These are phyloP conservation scores for Quercus rubra DNA, from an alignment of 306 rosid species.

Conservation along the genomic window DNA sequence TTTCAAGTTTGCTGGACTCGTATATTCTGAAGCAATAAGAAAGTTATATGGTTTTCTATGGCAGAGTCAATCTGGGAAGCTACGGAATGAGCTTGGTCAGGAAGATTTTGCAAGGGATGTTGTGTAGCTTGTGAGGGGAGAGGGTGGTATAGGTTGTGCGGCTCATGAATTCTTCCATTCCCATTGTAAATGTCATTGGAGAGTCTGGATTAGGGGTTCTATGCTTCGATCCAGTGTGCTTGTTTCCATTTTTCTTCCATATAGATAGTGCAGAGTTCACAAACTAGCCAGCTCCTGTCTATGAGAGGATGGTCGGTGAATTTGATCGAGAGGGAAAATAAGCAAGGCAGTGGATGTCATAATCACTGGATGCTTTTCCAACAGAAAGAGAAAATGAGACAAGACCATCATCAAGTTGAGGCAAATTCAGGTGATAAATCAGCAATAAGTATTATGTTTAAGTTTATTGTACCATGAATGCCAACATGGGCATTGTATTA, in stretches of 20 bases:
- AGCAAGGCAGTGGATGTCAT: constrained; percentile 23
- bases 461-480: constrained; percentile 17
- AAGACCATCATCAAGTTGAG: constrained; percentile 27
- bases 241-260: constrained; percentile 32
- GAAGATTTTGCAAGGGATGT: constrained; percentile 40
- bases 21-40: no score
- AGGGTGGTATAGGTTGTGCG: constrained; percentile 22
- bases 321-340: background rate
- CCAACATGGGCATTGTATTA: constrained; percentile 25
- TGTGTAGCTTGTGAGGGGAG: constrained; percentile 28
- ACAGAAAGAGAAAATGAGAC: constrained; percentile 20
- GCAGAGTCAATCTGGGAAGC: constrained; percentile 44
- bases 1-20: no score
- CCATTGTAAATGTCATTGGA: constrained; percentile 25
- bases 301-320: constrained; percentile 1
- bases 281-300: constrained; percentile 29
- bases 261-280: constrained; percentile 37
- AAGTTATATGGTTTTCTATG: background rate
- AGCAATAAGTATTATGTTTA: constrained; percentile 32
- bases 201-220: constrained; percentile 35
- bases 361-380: constrained; percentile 3
- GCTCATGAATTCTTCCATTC: constrained; percentile 36
- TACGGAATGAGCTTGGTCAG: constrained; percentile 21
- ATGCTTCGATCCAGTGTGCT: constrained; percentile 35
- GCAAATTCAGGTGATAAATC: constrained; percentile 38